Evolutionary conservation across 495 filamentous ascomycete species (phyloP).

Genomic region (Penicillium chermesinum): DNA sequence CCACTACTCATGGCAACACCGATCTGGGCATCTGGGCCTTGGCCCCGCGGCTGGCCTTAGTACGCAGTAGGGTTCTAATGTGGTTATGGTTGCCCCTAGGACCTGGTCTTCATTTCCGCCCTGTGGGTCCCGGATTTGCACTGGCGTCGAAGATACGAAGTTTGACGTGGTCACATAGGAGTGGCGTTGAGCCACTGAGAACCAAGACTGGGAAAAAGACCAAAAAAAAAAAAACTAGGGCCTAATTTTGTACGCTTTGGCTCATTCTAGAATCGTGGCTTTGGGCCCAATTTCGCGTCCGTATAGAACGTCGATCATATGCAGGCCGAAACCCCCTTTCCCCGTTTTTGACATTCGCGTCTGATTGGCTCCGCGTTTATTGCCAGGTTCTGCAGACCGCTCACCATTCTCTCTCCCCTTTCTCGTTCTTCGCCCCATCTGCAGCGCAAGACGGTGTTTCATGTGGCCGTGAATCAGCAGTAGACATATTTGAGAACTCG

Average conservation of each 20-base stretch:
- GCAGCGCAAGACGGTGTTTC: not conserved
- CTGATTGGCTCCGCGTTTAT: constrained; percentile 21
- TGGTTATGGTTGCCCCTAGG: not conserved
- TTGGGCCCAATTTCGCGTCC: too few relatives aligned
- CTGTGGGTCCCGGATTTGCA: not conserved
- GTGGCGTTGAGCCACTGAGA: not conserved
- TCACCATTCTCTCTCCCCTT: constrained; percentile 23
- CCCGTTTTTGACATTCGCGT: constrained; percentile 1
- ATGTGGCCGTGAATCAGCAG: not conserved
- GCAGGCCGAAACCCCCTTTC: constrained; percentile 1
- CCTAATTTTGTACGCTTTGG: too few relatives aligned
- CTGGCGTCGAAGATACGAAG: not conserved
- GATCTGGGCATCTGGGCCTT: too few relatives aligned
- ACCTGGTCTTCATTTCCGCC: not conserved
- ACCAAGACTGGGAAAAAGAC: not conserved
- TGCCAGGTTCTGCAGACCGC: constrained; percentile 18
- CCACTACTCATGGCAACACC: too few relatives aligned
- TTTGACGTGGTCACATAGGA: not conserved
- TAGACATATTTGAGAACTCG: not conserved
- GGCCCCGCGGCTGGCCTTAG: not conserved
- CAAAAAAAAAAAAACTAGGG: too few relatives aligned
- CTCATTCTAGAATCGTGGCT: too few relatives aligned
- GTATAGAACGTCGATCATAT: constrained; percentile 3
- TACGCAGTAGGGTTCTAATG: too few relatives aligned
- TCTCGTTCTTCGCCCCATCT: not conserved